Base-by-base conservation (phyloP, 257 asterid species). In the Scutellaria galericulata region DNA sequence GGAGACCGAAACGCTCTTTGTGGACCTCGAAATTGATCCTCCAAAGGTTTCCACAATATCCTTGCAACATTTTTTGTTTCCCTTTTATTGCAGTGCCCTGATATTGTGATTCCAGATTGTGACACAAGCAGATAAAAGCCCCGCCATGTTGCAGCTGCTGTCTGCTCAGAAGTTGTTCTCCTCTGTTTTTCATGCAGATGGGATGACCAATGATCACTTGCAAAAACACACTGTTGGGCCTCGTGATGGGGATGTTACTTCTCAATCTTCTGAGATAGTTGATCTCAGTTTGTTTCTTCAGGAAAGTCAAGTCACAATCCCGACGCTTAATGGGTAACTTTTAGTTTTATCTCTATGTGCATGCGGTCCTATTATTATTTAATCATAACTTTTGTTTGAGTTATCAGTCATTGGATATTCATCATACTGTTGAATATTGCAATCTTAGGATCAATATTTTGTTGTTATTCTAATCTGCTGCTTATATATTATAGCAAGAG, bases 301-400 rank as follows among this genome's bases (percentile, higher is more conserved):
- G 79, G 89, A 85, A 79, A 80, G 86, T 78, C 81, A 79, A 74
- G 95, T 93, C 83, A 85, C 97, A 0, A 63, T 90, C 56, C 98
- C 98, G 76, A 84, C 95, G 53, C 87, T 93, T 2, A 93, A 93
- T 56, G 97, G 98, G 97, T 90, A 88, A 84, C 45, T 72, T 66
- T 42, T 62, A 50, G 57, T 68, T 67, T 57, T 39, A 54, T 74
- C 70, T 68, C 57, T 18, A 39, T 42, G 14, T 47, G 18, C 24
- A 31, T 53, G 15, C 44, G 58, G 22, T 50, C 50, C 55, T 66
- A 31, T 31, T 31, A 2, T 31, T 31, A 31, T 31, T 31, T 31
- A 31, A 31, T 31, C 37, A 31, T 31, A 31, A 2, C 37, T 31
- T 31, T 31, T 31, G 5, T 31, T 3, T 31, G 37, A 31, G 37